phyloP scores from a whole-genome alignment of 83 land plant genomes.

The Isoetes engelmannii region DNA sequence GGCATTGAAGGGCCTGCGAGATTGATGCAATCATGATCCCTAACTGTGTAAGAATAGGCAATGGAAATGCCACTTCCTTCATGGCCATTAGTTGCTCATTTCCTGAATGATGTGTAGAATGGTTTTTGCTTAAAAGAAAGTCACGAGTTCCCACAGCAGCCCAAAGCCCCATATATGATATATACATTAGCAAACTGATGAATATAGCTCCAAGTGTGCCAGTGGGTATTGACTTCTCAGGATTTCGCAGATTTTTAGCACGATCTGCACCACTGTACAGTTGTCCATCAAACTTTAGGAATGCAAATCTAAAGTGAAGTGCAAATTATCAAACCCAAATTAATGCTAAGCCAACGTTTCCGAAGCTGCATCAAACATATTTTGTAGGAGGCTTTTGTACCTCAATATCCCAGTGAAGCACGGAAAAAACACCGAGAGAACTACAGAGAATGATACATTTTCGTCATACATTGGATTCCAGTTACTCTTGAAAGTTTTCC shows the following conservation, averaged over 20 bases:
- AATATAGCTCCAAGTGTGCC: slow-evolving; percentile 34
- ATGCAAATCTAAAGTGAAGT: too few relatives aligned
- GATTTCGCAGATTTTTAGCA: slow-evolving; percentile 23
- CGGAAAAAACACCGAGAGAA: slow-evolving; percentile 31
- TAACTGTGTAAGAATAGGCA: slow-evolving; percentile 25
- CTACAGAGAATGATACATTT: slow-evolving; percentile 28
- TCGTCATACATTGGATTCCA: slow-evolving; percentile 26
- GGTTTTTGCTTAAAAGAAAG: slow-evolving; percentile 13
- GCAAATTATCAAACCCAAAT: too few relatives aligned
- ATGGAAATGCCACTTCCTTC: slow-evolving; percentile 27
- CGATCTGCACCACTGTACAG: slow-evolving; percentile 31
- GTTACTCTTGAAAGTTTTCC: slow-evolving; percentile 35
- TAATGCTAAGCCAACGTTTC: too few relatives aligned
- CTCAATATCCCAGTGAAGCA: slow-evolving; percentile 35
- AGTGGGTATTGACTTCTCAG: slow-evolving; percentile 28
- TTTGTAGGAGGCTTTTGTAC: not conserved
- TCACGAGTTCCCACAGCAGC: slow-evolving; percentile 34
- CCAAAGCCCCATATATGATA: slow-evolving; percentile 34
- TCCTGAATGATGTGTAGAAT: slow-evolving; percentile 9
- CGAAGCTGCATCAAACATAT: not conserved
- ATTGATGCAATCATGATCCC: slow-evolving; percentile 31
- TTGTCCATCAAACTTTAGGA: not conserved
- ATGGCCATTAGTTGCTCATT: slow-evolving; percentile 21
- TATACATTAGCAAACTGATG: slow-evolving; percentile 26
- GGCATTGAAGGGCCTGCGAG: slow-evolving; percentile 31